Evolutionary conservation across 164 flowering plant species (phyloP).

Genomic region (Aristolochia contorta): DNA sequence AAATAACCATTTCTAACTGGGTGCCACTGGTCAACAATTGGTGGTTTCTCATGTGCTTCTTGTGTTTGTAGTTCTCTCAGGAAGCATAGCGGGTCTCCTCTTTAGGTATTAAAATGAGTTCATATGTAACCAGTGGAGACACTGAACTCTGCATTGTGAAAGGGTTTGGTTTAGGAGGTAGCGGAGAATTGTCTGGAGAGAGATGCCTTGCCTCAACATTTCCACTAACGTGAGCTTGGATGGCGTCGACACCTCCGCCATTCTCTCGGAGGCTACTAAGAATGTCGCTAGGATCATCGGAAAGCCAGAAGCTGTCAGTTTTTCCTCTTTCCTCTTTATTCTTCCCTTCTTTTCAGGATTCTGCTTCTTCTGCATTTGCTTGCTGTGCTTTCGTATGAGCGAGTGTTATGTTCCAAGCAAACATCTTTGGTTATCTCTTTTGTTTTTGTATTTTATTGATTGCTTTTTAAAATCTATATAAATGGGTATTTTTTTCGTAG

Average conservation of each 20-base stretch:
- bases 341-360: background rate
- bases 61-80: too few relatives aligned
- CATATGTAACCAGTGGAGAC: too few relatives aligned
- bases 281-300: conserved; percentile 60
- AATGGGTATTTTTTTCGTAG: background rate
- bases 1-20: too few relatives aligned
- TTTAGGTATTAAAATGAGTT: too few relatives aligned
- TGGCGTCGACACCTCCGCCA: conserved; percentile 59
- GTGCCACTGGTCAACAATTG: too few relatives aligned
- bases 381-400: background rate
- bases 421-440: background rate
- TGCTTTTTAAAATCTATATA: background rate
- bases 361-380: background rate
- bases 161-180: too few relatives aligned
- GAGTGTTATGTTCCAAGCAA: background rate
- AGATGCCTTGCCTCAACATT: conserved; percentile 70
- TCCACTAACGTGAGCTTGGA: conserved; percentile 75
- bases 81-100: too few relatives aligned
- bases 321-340: conserved; percentile 9
- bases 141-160: too few relatives aligned
- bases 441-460: background rate
- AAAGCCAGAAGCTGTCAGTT: conserved; percentile 57
- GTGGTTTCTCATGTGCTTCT: too few relatives aligned
- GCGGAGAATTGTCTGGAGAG: background rate
- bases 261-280: conserved; percentile 73